Evolutionary conservation across 2,329 filamentous ascomycete genomes (phyloP), one percentile per base, ranked within the genome.

Genomic region (Fusarium sp.): DNA sequence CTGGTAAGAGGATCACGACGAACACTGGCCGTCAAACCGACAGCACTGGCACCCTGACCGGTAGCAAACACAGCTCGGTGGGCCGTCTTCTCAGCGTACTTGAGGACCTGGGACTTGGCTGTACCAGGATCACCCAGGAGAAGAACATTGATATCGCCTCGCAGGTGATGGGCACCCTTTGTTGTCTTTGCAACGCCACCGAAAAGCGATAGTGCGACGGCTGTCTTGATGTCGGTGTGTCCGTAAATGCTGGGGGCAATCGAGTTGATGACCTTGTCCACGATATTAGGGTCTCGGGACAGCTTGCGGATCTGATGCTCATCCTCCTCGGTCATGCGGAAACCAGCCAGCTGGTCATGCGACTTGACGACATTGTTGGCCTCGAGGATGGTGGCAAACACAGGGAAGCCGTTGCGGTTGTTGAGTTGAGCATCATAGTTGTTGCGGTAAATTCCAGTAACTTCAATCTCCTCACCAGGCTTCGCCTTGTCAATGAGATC

Each of bases 221-320:
- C 96, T 3, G 96, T 99, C 84, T 99, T 99, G 84, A 99, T 93
- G 75, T 99, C 96, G 2, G 88, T 91, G 77, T 99, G 96, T 1
- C 96, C 96, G 77, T 98, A 99, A 76, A 99, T 99, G 77, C 93
- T 97, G 0, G 96, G 96, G 0, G 96, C 96, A 63, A 99, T 96
- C 1, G 95, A 97, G 77, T 90, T 87, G 77, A 99, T 87, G 67
- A 99, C 90, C 82, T 95, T 97, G 75, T 99, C 94, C 4, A 98
- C 86, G 70, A 99, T 96, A 70, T 93, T 90, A 2, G 93, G 93
- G 70, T 99, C 96, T 61, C 92, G 90, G 8, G 93, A 90, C n/a
- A 99, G 84, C 62, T 89, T 88, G 69, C 94, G 91, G 72, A 99
- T 99, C 66, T 93, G 84, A 20, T 93, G 91, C 81, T 98, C 96